Evolutionary conservation across 1,139 yeast species (phyloP), one percentile per base, ranked within the genome.

Genomic region (Pichia sp.): DNA sequence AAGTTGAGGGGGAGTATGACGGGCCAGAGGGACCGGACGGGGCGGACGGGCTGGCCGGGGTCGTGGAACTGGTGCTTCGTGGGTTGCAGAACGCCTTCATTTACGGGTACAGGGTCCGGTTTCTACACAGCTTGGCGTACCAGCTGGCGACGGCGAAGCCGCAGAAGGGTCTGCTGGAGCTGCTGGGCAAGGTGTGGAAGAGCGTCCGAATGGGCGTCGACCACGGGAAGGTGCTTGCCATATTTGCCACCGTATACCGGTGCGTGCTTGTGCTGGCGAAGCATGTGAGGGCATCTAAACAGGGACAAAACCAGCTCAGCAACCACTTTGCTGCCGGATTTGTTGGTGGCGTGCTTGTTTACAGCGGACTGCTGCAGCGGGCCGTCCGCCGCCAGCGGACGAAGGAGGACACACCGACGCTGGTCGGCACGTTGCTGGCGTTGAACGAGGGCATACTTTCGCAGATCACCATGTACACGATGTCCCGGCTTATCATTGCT

Each of bases 81-180:
- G 48, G 68, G 2, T 58, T 62, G 9, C 66, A 68, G 45, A 68
- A 68, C 53, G 71, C 65, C 1, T 51, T 67, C 27, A 67, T 85
- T 14, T 87, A 87, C 63, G 95, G 95, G 2, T 88, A 88, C 16
- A 78, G 85, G 61, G 73, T 87, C 46, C 73, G 95, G 55, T 86
- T 87, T 66, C 79, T 87, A 51, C 95, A 87, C 70, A 85, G 92
- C 48, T 81, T 86, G 6, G 61, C 70, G 2, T 58, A 63, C 17
- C 69, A 67, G 42, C 71, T 83, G 79, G 58, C 70, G 80, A 51
- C 75, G 78, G 49, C 85, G 79, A 69, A 75, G 51, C 77, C 40
- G 36, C 27, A 78, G 1, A 55, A 58, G 4, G 80, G 82, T 1
- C 51, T 78, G 44, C 16, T 44, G 4, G 65, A 68, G 49, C 80